Percentiles rank a stretch among this genome's conserved stretches.
Conservation (phyloP, 2,329 filamentous ascomycete species). For the Aspergillus sp. region DNA sequence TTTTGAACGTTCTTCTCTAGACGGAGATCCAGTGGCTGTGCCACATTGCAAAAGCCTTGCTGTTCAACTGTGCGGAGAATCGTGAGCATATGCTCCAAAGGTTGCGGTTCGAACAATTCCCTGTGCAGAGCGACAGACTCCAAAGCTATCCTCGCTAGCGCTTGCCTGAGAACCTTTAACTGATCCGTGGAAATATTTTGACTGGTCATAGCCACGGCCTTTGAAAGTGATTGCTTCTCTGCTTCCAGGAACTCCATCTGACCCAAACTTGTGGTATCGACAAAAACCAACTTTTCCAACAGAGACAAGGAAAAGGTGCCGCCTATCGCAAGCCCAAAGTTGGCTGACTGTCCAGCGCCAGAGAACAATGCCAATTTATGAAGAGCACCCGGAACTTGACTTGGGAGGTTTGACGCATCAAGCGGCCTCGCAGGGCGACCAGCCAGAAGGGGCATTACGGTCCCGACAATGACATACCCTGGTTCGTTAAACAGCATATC, state of each 20-base stretch:
- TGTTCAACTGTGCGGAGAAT: constrained; percentile 19
- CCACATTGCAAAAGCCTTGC: constrained; percentile 10
- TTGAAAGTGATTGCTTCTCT: constrained; percentile 55
- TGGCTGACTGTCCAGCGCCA: constrained; percentile 21
- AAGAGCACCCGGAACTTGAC: constrained; percentile 26
- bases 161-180: constrained; percentile 40
- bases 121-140: constrained; percentile 30
- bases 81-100: constrained; percentile 15
- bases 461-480: not conserved
- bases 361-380: constrained; percentile 30
- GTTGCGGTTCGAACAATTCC: constrained; percentile 25
- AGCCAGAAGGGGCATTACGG: constrained; percentile 30
- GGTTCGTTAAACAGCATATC: constrained; percentile 21
- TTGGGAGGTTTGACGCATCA: constrained; percentile 26
- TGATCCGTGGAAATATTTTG: constrained; percentile 45
- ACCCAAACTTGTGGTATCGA: constrained; percentile 49
- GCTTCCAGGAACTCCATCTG: constrained; percentile 56
- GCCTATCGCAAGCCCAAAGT: constrained; percentile 39
- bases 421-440: constrained; percentile 28
- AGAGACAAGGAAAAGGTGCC: constrained; percentile 45
- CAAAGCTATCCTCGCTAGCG: constrained; percentile 34
- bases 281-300: constrained; percentile 46
- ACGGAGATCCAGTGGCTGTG: constrained; percentile 8
- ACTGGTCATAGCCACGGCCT: constrained; percentile 46
- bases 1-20: constrained; percentile 14